These are phyloP conservation scores for Gaultheria prostrata DNA, from an alignment of 148 eudicot species.

Conservation along the genomic window DNA sequence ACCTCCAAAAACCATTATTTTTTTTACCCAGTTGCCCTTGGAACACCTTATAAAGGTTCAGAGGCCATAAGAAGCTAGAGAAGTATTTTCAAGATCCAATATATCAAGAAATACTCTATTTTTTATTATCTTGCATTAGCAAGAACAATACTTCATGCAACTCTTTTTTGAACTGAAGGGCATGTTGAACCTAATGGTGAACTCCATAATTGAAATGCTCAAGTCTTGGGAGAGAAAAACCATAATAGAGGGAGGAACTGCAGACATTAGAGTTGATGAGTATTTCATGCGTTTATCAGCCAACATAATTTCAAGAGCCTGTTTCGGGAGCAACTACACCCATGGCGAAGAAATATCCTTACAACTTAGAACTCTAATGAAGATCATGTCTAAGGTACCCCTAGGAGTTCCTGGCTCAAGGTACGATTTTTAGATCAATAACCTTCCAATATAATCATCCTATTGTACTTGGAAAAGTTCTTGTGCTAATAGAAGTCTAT, in stretches of 20 bases:
- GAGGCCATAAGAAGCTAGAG: too few relatives aligned
- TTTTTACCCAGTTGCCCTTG: too few relatives aligned
- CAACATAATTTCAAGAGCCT: conserved; percentile 59
- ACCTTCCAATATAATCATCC: conserved; percentile 2
- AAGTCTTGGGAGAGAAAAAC: conserved; percentile 40
- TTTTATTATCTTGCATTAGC: neutral
- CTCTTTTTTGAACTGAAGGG: conserved; percentile 29
- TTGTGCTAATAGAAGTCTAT: too few relatives aligned
- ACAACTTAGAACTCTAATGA: conserved; percentile 39
- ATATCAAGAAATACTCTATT: neutral
- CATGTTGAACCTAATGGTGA: conserved; percentile 49
- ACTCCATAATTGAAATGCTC: conserved; percentile 37
- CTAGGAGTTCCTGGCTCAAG: conserved; percentile 57
- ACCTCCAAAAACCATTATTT: too few relatives aligned
- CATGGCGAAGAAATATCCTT: conserved; percentile 48
- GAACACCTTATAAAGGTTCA: too few relatives aligned
- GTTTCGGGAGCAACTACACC: conserved; percentile 55
- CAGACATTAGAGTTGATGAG: conserved; percentile 41
- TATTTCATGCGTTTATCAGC: conserved; percentile 58
- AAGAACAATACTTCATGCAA: neutral
- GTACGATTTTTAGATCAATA: conserved; percentile 12
- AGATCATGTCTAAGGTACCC: conserved; percentile 36
- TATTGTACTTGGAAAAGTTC: too few relatives aligned
- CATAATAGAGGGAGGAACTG: conserved; percentile 26
- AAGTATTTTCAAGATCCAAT: too few relatives aligned